Percentiles rank a stretch among this genome's conserved stretches.
Conservation (phyloP, 768 basidiomycete genomes). For the Mrakia frigida region DNA sequence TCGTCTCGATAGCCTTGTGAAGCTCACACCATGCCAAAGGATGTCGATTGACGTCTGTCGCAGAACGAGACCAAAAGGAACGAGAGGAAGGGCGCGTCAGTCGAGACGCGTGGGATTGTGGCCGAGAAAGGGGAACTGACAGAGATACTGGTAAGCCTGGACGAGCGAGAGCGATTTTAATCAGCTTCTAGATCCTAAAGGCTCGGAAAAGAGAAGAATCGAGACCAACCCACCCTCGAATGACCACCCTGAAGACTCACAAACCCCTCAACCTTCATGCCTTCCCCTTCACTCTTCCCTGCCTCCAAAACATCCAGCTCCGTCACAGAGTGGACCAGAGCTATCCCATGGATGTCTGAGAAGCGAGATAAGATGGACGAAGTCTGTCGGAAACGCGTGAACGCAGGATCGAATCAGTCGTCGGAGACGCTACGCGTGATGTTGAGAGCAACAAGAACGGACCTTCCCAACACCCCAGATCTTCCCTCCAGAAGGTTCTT, state of each 20-base stretch:
- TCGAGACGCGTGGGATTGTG: too few relatives aligned
- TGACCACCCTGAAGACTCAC: conserved; percentile 69
- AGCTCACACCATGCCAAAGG: conserved; percentile 62
- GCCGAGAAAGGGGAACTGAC: conserved; percentile 47
- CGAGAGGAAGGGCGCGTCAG: neutral
- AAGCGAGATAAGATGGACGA: conserved; percentile 62
- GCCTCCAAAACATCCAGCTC: neutral
- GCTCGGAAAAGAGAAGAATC: conserved; percentile 15
- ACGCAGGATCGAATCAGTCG: neutral
- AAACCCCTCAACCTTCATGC: conserved; percentile 68
- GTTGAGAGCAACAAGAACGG: neutral
- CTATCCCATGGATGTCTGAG: conserved; percentile 65
- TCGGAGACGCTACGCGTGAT: too few relatives aligned
- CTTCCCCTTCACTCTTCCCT: conserved; percentile 43
- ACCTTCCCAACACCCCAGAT: conserved; percentile 25
- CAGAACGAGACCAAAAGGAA: too few relatives aligned
- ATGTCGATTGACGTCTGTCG: conserved; percentile 71
- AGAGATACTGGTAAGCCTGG: conserved; percentile 80
- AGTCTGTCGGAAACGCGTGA: conserved; percentile 50
- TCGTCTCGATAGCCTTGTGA: conserved; percentile 60
- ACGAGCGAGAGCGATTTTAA: too few relatives aligned
- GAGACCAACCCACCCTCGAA: conserved; percentile 56
- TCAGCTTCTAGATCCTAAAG: too few relatives aligned
- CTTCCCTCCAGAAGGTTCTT: neutral
- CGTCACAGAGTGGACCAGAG: conserved; percentile 58